Evolutionary conservation across 495 filamentous ascomycete genomes (phyloP).

Genomic region (Neurospora sp.): DNA sequence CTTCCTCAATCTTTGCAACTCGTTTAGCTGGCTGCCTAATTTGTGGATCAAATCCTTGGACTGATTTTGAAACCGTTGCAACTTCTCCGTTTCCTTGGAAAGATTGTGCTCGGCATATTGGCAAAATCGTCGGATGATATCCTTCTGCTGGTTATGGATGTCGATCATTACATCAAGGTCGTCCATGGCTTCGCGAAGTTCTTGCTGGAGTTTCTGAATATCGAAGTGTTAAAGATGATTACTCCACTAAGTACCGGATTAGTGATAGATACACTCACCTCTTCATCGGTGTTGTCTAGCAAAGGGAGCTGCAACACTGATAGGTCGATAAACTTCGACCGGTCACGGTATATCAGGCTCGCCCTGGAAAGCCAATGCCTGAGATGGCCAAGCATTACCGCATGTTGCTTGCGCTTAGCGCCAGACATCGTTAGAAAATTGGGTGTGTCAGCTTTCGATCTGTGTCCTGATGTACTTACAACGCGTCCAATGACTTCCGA

Average conservation of each 20-base stretch:
- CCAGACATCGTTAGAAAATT: neutral
- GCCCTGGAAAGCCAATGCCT: conserved; percentile 26
- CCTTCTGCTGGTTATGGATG: conserved; percentile 45
- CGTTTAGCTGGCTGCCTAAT: conserved; percentile 12
- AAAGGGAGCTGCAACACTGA: conserved; percentile 35
- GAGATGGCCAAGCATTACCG: conserved; percentile 24
- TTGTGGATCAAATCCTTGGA: conserved; percentile 12
- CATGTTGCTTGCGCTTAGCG: conserved; percentile 22
- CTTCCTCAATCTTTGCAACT: conserved; percentile 18
- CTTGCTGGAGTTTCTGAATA: conserved; percentile 49
- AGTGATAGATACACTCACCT: neutral
- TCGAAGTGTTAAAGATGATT: too few relatives aligned
- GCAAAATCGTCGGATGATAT: conserved; percentile 46
- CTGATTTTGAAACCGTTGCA: conserved; percentile 17
- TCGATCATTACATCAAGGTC: conserved; percentile 63
- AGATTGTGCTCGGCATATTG: conserved; percentile 38
- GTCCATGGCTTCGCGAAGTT: conserved; percentile 62
- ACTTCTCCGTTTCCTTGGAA: conserved; percentile 1
- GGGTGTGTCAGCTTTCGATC: too few relatives aligned
- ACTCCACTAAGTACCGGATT: too few relatives aligned
- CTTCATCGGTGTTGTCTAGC: conserved; percentile 36
- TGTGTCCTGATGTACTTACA: conserved; percentile 4
- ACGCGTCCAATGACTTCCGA: conserved; percentile 36
- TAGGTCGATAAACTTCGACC: conserved; percentile 16
- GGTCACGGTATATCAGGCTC: conserved; percentile 13